A percentile compares a stretch with the other conserved stretches of the same genome.
phyloP scores from a whole-genome alignment of 2,329 filamentous ascomycete genomes.

The Aspergillus hortae region DNA sequence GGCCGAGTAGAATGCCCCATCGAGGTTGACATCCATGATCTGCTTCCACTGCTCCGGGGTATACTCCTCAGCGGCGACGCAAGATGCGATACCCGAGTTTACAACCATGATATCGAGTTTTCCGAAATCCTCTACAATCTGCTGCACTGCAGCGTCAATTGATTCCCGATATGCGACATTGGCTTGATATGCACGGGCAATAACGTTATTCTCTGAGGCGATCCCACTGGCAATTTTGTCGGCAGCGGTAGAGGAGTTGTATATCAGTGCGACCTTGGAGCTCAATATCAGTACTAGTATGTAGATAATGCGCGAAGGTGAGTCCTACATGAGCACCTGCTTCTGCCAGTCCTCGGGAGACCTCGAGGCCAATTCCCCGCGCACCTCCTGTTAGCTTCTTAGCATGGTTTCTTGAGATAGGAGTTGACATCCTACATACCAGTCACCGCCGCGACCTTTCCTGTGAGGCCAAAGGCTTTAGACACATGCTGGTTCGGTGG shows the following conservation, averaged over 20 bases:
- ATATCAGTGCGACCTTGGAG: neutral
- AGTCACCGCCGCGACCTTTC: constrained; percentile 14
- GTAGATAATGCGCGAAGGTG: neutral
- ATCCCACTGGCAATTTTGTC: neutral
- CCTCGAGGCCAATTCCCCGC: constrained; percentile 41
- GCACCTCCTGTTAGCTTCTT: constrained; percentile 18
- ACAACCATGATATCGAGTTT: constrained; percentile 70
- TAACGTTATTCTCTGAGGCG: neutral
- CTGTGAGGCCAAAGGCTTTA: neutral
- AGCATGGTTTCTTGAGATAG: too few relatives aligned
- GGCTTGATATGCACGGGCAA: constrained; percentile 25
- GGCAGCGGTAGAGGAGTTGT: neutral
- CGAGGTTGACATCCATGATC: constrained; percentile 38
- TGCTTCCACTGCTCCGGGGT: constrained; percentile 38
- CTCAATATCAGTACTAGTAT: constrained; percentile 29
- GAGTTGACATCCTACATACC: neutral
- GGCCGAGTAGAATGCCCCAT: constrained; percentile 38
- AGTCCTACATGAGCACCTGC: constrained; percentile 37
- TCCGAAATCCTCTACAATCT: constrained; percentile 56
- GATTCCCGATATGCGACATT: constrained; percentile 13
- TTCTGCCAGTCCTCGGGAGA: constrained; percentile 42
- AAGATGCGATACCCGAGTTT: constrained; percentile 66
- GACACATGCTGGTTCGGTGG: neutral
- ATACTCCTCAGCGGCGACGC: constrained; percentile 39
- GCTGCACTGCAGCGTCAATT: neutral